These are phyloP conservation scores for Aspergillus cejpii DNA, from an alignment of 2,329 filamentous ascomycete genomes.

Conservation along the genomic window DNA sequence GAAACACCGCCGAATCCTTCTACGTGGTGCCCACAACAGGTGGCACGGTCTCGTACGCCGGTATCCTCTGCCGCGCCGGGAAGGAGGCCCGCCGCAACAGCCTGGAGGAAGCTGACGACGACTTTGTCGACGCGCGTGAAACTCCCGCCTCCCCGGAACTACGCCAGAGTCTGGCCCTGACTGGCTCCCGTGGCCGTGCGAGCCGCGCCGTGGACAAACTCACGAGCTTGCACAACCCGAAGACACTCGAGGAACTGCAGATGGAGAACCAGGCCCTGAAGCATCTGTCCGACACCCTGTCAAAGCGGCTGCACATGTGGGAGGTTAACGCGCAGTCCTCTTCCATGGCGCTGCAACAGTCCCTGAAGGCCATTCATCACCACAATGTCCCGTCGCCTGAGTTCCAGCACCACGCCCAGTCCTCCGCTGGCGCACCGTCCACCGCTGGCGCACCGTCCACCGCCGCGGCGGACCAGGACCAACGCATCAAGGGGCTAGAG, in stretches of 20 bases:
- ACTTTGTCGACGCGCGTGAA: slow-evolving; percentile 84
- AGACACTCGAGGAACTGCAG: slow-evolving; percentile 78
- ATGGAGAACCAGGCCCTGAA: slow-evolving; percentile 84
- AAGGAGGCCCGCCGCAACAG: slow-evolving; percentile 41
- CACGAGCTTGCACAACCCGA: slow-evolving; percentile 41
- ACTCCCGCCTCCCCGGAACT: slow-evolving; percentile 49
- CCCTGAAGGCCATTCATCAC: slow-evolving; percentile 51
- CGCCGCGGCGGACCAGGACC: slow-evolving; percentile 37
- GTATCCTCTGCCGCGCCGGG: slow-evolving; percentile 60
- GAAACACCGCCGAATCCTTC: slow-evolving; percentile 64
- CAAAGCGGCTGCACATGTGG: slow-evolving; percentile 82
- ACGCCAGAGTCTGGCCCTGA: slow-evolving; percentile 41
- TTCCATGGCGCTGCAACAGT: slow-evolving; percentile 78
- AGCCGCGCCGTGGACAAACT: slow-evolving; percentile 24
- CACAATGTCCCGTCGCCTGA: slow-evolving; percentile 29
- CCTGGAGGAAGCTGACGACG: slow-evolving; percentile 65
- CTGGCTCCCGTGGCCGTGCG: slow-evolving; percentile 33
- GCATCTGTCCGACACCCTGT: slow-evolving; percentile 75
- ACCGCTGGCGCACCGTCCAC: slow-evolving; percentile 21
- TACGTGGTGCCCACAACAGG: slow-evolving; percentile 91
- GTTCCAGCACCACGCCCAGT: slow-evolving; percentile 21
- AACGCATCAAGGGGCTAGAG: slow-evolving; percentile 60
- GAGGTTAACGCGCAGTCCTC: slow-evolving; percentile 87
- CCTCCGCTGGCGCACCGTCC: slow-evolving; percentile 25
- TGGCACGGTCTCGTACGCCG: slow-evolving; percentile 87